Base-by-base conservation (phyloP, 2,329 filamentous ascomycete species). In the Gnomoniopsis sp. region DNA sequence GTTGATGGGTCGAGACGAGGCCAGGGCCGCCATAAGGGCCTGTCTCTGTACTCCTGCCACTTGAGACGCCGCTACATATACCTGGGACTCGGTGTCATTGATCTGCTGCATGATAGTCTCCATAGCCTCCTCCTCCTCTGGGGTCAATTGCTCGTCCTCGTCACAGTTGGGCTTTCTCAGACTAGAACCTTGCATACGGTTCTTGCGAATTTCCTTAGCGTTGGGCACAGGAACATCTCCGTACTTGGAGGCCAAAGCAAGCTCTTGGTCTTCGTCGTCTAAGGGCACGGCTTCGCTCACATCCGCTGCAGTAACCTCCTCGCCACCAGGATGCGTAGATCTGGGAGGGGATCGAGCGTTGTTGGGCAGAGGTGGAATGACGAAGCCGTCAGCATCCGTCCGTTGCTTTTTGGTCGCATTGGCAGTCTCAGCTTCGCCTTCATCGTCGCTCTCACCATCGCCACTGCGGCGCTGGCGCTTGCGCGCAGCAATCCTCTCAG, bases 101-200 rank as follows among this genome's bases (percentile, higher is more conserved):
- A 93, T 83, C 56, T 90, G 84, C 61, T 86, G 83, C 14, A 85
- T 83, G 68, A 93, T 91, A 67, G 91, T 86, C 66, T 90, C 88
- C 49, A 85, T 83, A 23, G 77, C 75, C 55, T 82, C 79, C 83
- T 85, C 87, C 59, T 86, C 86, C 14, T 86, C 82, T 54, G 84
- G 79, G 58, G 87, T 83, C 80, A 50, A 86, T 71, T 79, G 78
- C 0, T 79, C 71, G 52, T 73, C 77, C 12, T 70, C 64, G 26
- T 68, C 59, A 34, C 70, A 68, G 44, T 66, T 65, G 54, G 58
- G 61, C 47, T 64, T 60, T 11, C 57, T 64, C 26, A 60, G 44
- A 22, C 53, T 46, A 21, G 54, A 61, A 23, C 53, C 61, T 52
- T 57, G 56, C 48, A 59, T 17, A 46, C 48, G 53, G 41, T 22